A percentile compares a stretch with the other conserved stretches of the same genome.
phyloP scores from a whole-genome alignment of 805 yeast genomes.

The Yarrowia hollandica region DNA sequence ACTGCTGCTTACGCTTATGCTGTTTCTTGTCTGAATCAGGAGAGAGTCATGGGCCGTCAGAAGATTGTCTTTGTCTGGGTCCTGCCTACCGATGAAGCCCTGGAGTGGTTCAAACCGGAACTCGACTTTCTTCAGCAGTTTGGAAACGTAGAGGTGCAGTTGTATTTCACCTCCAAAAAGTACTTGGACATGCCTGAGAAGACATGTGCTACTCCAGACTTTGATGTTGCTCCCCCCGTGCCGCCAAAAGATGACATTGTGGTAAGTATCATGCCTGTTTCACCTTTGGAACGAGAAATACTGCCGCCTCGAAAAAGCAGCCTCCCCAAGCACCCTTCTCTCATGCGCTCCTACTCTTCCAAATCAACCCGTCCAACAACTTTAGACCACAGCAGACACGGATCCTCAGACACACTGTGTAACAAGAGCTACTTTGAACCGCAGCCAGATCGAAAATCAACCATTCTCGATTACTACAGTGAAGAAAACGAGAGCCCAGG shows the following conservation, averaged over 20 bases:
- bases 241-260: background rate
- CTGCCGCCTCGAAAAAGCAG: background rate
- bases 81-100: constrained; percentile 35
- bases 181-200: background rate
- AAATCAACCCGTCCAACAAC: constrained; percentile 29
- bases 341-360: background rate
- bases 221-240: background rate
- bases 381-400: background rate
- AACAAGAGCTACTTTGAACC: background rate
- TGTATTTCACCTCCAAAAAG: constrained; percentile 39
- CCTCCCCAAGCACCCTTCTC: background rate
- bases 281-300: background rate
- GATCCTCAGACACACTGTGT: constrained; percentile 30
- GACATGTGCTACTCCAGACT: too few relatives aligned
- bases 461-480: background rate
- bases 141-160: constrained; percentile 39
- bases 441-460: background rate
- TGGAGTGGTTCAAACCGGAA: constrained; percentile 40
- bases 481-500: background rate
- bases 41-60: constrained; percentile 30
- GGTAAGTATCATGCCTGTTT: background rate
- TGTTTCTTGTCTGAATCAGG: constrained; percentile 22
- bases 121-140: constrained; percentile 34
- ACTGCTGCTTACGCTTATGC: constrained; percentile 57
- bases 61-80: constrained; percentile 41